phyloP scores from a whole-genome alignment of 2,329 filamentous ascomycete species.

The Stagonosporopsis chrysanthemi region DNA sequence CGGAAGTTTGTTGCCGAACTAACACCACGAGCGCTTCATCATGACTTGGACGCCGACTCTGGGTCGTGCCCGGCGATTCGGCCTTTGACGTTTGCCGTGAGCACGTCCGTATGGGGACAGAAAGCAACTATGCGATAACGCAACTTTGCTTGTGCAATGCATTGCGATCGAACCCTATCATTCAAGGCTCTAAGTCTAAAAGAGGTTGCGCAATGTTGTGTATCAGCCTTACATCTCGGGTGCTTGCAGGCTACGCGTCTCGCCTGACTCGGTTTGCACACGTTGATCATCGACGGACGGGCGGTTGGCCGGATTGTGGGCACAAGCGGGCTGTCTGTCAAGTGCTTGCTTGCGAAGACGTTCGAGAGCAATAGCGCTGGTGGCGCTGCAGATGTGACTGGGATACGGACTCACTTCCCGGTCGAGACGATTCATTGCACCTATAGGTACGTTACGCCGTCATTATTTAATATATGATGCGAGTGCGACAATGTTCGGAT shows the following conservation, averaged over 20 bases:
- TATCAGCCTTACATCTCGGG: constrained; percentile 11
- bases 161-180: not conserved
- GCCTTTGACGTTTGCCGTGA: not conserved
- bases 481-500: not conserved
- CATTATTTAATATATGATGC: not conserved
- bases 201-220: not conserved
- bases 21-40: not conserved
- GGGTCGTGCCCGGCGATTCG: not conserved
- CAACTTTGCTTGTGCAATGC: not conserved
- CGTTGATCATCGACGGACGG: constrained; percentile 11
- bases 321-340: constrained; percentile 2
- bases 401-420: not conserved
- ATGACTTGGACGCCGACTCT: not conserved
- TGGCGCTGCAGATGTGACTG: constrained; percentile 6
- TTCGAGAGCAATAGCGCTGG: not conserved
- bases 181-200: not conserved
- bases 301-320: constrained; percentile 1
- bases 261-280: constrained; percentile 4
- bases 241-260: constrained; percentile 8
- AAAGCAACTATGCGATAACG: not conserved
- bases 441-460: not conserved
- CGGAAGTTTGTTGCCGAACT: not conserved
- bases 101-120: not conserved
- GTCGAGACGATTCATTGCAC: not conserved
- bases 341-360: not conserved